These are phyloP conservation scores for Eutrema heterophyllum DNA, from an alignment of 345 rosid species.

Conservation along the genomic window DNA sequence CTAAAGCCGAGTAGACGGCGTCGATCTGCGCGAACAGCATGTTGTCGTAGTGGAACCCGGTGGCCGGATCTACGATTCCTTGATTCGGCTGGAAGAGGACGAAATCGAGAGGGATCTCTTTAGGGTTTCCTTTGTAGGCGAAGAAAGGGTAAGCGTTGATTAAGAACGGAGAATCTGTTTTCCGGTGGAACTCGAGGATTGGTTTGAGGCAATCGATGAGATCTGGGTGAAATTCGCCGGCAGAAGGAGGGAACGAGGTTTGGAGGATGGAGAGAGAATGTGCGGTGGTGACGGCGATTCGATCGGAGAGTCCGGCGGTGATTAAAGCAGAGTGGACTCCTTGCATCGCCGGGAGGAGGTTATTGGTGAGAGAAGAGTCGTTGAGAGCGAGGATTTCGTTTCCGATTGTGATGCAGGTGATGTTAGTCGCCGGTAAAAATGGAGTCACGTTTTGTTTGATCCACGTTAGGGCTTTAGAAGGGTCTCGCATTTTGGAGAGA, in stretches of 20 bases:
- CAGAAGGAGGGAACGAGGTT: slow-evolving; percentile 82
- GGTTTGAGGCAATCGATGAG: slow-evolving; percentile 43
- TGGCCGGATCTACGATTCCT: slow-evolving; percentile 59
- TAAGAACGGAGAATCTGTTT: slow-evolving; percentile 66
- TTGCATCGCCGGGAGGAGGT: slow-evolving; percentile 83
- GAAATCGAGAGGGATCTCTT: slow-evolving; percentile 64
- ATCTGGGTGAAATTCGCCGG: slow-evolving; percentile 70
- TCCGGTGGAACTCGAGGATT: slow-evolving; percentile 60
- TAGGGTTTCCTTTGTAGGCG: slow-evolving; percentile 82
- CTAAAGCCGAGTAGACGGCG: slow-evolving; percentile 70
- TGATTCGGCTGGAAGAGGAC: slow-evolving; percentile 74
- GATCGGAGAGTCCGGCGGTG: slow-evolving; percentile 55
- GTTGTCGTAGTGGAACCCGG: slow-evolving; percentile 76
- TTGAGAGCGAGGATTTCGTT: slow-evolving; percentile 78
- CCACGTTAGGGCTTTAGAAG: slow-evolving; percentile 57
- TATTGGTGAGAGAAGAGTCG: slow-evolving; percentile 52
- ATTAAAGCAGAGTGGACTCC: slow-evolving; percentile 62
- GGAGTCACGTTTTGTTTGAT: slow-evolving; percentile 63
- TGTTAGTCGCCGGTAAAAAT: slow-evolving; percentile 73
- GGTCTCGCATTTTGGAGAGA: slow-evolving; percentile 58
- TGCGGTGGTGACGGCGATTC: slow-evolving; percentile 69
- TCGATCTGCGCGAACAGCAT: slow-evolving; percentile 94
- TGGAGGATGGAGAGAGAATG: slow-evolving; percentile 69
- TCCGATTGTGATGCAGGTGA: slow-evolving; percentile 77
- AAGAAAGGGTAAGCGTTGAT: slow-evolving; percentile 95